A percentile compares a stretch with the other conserved stretches of the same genome.
Conservation (phyloP, 2,329 filamentous ascomycete genomes). For the Ascochyta fabae region DNA sequence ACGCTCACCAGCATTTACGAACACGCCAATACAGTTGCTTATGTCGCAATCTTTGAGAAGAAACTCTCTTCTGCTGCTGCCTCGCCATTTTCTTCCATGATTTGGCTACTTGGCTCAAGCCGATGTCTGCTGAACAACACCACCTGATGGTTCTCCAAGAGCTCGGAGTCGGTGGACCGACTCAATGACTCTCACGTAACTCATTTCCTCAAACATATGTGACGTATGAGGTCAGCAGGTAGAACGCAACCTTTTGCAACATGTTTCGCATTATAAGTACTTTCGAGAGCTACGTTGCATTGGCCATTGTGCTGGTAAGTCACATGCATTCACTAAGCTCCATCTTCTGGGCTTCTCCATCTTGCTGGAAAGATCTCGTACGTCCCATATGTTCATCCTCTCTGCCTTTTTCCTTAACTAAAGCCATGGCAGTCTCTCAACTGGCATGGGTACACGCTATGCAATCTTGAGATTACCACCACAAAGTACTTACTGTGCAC, state of each 20-base stretch:
- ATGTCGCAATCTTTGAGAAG: neutral
- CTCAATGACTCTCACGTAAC: neutral
- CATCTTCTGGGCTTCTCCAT: slow-evolving; percentile 19
- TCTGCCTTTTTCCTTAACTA: slow-evolving; percentile 35
- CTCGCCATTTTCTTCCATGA: neutral
- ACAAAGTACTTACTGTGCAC: slow-evolving; percentile 28
- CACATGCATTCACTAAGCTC: neutral
- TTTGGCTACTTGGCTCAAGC: slow-evolving; percentile 1
- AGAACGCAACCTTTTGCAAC: slow-evolving; percentile 28
- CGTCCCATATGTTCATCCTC: slow-evolving; percentile 34
- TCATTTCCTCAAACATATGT: no score
- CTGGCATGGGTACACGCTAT: slow-evolving; percentile 34
- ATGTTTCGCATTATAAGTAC: neutral
- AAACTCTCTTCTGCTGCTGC: neutral
- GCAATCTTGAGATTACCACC: slow-evolving; percentile 32
- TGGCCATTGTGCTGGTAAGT: neutral
- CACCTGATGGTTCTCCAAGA: slow-evolving; percentile 11
- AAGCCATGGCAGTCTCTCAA: slow-evolving; percentile 32
- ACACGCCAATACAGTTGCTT: neutral
- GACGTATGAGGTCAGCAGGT: no score
- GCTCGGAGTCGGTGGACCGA: neutral
- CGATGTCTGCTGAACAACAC: neutral
- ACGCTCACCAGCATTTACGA: neutral
- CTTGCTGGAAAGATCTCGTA: slow-evolving; percentile 20
- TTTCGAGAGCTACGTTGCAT: neutral